Evolutionary conservation across 148 eudicot genomes (phyloP).

Genomic region (Tetragonia tetragonoides): DNA sequence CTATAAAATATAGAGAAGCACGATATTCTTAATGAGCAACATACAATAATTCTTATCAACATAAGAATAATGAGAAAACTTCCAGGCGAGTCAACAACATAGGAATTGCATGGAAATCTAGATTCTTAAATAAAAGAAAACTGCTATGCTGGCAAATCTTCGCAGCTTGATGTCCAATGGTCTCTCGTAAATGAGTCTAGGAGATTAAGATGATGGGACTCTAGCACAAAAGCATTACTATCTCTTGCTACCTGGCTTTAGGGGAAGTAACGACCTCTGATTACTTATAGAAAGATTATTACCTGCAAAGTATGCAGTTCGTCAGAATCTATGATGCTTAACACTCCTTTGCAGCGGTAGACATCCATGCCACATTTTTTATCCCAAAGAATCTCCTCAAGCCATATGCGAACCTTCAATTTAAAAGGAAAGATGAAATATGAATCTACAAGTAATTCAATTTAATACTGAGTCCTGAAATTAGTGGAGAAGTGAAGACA

Average conservation of each 20-base stretch:
- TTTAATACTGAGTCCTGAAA: neutral
- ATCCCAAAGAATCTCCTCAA: slow-evolving; percentile 97
- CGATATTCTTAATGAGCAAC: neutral
- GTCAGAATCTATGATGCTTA: slow-evolving; percentile 57
- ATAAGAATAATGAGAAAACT: neutral
- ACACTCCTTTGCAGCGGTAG: slow-evolving; percentile 91
- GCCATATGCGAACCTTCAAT: slow-evolving; percentile 71
- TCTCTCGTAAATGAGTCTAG: neutral
- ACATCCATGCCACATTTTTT: slow-evolving; percentile 83
- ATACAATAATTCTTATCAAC: neutral
- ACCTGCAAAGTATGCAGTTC: slow-evolving; percentile 93
- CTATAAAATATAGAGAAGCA: slow-evolving; percentile 36
- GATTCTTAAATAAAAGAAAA: too few relatives aligned
- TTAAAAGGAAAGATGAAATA: neutral
- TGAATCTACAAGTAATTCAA: neutral
- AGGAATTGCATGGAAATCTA: neutral
- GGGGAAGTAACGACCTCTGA: neutral
- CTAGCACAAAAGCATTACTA: neutral
- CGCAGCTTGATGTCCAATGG: too few relatives aligned
- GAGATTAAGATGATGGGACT: neutral
- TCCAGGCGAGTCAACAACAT: too few relatives aligned
- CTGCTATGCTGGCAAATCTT: too few relatives aligned
- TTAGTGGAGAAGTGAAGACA: neutral
- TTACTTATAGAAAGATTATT: slow-evolving; percentile 18
- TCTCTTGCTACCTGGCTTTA: neutral